Evolutionary conservation across 805 yeast species (phyloP).

Genomic region (Teunomyces atbi): DNA sequence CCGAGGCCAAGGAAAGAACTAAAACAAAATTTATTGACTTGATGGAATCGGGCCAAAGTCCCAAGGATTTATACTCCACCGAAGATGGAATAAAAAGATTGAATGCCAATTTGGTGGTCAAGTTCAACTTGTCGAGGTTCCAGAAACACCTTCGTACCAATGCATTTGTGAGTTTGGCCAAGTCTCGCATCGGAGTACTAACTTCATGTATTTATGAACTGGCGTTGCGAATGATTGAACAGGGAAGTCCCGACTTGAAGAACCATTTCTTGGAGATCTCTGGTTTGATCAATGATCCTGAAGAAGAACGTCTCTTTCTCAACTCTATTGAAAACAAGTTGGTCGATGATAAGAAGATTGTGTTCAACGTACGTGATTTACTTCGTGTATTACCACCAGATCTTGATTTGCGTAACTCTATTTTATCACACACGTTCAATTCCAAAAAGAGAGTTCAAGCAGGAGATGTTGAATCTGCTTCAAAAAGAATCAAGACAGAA

Average conservation of each 20-base stretch:
- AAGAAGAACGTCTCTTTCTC: slow-evolving; percentile 27
- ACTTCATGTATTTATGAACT: slow-evolving; percentile 63
- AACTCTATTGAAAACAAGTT: slow-evolving; percentile 31
- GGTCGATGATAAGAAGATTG: slow-evolving; percentile 36
- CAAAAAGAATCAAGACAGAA: slow-evolving; percentile 44
- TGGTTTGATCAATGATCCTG: slow-evolving; percentile 54
- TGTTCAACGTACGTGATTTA: slow-evolving; percentile 33
- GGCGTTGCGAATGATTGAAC: slow-evolving; percentile 60
- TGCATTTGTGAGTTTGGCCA: slow-evolving; percentile 61
- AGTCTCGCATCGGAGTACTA: slow-evolving; percentile 66
- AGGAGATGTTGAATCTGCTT: slow-evolving; percentile 10
- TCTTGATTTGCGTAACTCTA: slow-evolving; percentile 45
- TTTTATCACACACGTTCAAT: slow-evolving; percentile 34
- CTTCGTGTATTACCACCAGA: slow-evolving; percentile 36
- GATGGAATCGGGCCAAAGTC: slow-evolving; percentile 27
- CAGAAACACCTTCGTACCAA: slow-evolving; percentile 63
- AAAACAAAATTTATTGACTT: slow-evolving; percentile 34
- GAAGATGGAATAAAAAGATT: slow-evolving; percentile 43
- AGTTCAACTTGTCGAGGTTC: slow-evolving; percentile 65
- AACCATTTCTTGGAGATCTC: slow-evolving; percentile 43
- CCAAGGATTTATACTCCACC: slow-evolving; percentile 24
- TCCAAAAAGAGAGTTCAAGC: slow-evolving; percentile 19
- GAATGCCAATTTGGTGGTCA: slow-evolving; percentile 49
- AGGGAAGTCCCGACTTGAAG: slow-evolving; percentile 42
- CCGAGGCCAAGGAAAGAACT: slow-evolving; percentile 62